A percentile compares a stretch with the other conserved stretches of the same genome.
phyloP scores from a whole-genome alignment of 2,329 filamentous ascomycete genomes.

The Monilinia polystroma region DNA sequence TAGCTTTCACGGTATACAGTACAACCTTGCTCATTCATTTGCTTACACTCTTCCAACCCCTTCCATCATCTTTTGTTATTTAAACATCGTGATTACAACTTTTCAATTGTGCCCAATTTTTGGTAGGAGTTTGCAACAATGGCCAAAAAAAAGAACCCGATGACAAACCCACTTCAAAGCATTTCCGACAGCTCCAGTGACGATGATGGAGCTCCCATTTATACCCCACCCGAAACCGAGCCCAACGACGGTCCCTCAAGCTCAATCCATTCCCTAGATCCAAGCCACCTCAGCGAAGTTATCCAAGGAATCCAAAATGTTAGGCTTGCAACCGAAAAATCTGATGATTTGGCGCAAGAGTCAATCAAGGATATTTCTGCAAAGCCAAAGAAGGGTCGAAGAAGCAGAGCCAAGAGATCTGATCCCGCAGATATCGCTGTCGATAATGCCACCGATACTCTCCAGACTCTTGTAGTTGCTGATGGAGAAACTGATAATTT shows the following conservation, averaged over 20 bases:
- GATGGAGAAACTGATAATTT: neutral
- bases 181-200: neutral
- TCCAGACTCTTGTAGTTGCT: slow-evolving; percentile 4
- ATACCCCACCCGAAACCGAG: slow-evolving; percentile 16
- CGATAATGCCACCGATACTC: neutral
- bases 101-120: neutral
- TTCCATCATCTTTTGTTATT: no score
- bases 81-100: slow-evolving; percentile 4
- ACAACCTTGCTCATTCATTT: neutral
- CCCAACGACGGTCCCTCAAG: neutral
- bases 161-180: slow-evolving; percentile 3
- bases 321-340: neutral
- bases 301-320: slow-evolving; percentile 1
- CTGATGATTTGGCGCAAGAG: neutral
- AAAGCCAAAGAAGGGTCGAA: neutral
- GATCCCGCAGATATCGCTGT: slow-evolving; percentile 1
- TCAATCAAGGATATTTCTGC: neutral
- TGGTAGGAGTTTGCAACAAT: slow-evolving; percentile 1
- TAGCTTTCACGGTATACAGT: no score
- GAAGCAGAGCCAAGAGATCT: neutral
- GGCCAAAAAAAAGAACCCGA: slow-evolving; percentile 2
- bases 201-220: slow-evolving; percentile 14
- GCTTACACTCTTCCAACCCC: neutral
- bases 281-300: neutral
- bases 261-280: neutral